Evolutionary conservation across 1,284 basidiomycete genomes (phyloP).

Genomic region (Apiotrichum akiyoshidainum): DNA sequence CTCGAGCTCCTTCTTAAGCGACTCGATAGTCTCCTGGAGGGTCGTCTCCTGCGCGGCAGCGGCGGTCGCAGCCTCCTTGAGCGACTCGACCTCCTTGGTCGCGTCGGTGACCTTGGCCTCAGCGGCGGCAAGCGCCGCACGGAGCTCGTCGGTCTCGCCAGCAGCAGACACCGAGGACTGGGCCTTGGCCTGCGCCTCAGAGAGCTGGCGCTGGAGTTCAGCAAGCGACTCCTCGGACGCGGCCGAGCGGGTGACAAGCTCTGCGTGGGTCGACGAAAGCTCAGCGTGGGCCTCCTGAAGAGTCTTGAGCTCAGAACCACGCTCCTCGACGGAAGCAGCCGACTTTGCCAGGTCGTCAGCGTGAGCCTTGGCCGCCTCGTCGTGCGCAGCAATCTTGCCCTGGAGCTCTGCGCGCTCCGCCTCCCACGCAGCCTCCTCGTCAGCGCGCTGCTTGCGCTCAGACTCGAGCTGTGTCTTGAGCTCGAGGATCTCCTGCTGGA

Average conservation of each 20-base stretch:
- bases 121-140: background rate
- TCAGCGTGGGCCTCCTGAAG: conserved; percentile 25
- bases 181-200: conserved; percentile 18
- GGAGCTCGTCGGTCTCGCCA: conserved; percentile 8
- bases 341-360: conserved; percentile 15
- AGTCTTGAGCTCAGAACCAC: conserved; percentile 20
- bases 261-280: conserved; percentile 23
- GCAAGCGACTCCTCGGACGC: conserved; percentile 22
- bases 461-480: conserved; percentile 19
- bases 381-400: conserved; percentile 10
- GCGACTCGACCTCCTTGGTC: background rate
- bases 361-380: conserved; percentile 7
- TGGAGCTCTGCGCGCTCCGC: conserved; percentile 17
- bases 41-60: conserved; percentile 19
- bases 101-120: conserved; percentile 1
- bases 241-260: conserved; percentile 20
- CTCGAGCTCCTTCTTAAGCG: conserved; percentile 16
- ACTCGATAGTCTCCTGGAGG: conserved; percentile 19
- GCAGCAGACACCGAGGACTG: conserved; percentile 6
- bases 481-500: conserved; percentile 27
- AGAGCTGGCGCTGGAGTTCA: conserved; percentile 25
- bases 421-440: conserved; percentile 15
- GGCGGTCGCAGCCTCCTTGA: conserved; percentile 4
- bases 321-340: conserved; percentile 9
- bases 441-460: conserved; percentile 12